phyloP scores from a whole-genome alignment of 2,329 filamentous ascomycete species.

The Samsoniella hepiali region DNA sequence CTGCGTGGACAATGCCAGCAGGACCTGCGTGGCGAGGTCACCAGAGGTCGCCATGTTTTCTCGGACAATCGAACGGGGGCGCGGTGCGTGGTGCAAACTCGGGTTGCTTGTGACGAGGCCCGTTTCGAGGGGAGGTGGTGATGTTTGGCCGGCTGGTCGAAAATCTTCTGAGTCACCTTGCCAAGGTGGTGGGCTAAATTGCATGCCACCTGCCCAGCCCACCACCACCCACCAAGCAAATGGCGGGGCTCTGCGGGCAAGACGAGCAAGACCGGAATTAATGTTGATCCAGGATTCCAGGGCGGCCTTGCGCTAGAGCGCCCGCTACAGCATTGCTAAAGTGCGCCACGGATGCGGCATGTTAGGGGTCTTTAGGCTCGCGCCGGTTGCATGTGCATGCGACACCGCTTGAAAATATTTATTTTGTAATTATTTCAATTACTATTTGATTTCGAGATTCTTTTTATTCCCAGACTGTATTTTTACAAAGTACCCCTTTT shows the following conservation, averaged over 20 bases:
- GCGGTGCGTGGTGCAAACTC: not conserved
- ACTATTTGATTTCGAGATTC: not conserved
- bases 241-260: slow-evolving; percentile 12
- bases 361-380: not conserved
- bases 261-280: slow-evolving; percentile 16
- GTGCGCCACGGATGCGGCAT: not conserved
- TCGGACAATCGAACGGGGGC: not conserved
- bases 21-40: slow-evolving; percentile 62
- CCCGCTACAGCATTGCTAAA: not conserved
- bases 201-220: slow-evolving; percentile 13
- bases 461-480: not conserved
- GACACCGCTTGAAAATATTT: not conserved
- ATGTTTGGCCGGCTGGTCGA: slow-evolving; percentile 11
- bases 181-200: slow-evolving; percentile 17
- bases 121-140: slow-evolving; percentile 6
- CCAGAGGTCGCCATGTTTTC: slow-evolving; percentile 43
- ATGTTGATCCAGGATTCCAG: slow-evolving; percentile 18
- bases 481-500: not conserved
- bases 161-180: slow-evolving; percentile 18
- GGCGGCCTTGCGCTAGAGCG: not conserved
- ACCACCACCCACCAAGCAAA: not conserved
- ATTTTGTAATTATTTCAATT: not conserved
- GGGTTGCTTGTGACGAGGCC: not conserved
- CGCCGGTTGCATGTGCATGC: not conserved
- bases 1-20: slow-evolving; percentile 61